Evolutionary conservation across 805 yeast genomes (phyloP).

Genomic region (Saccharomycopsis capsularis): DNA sequence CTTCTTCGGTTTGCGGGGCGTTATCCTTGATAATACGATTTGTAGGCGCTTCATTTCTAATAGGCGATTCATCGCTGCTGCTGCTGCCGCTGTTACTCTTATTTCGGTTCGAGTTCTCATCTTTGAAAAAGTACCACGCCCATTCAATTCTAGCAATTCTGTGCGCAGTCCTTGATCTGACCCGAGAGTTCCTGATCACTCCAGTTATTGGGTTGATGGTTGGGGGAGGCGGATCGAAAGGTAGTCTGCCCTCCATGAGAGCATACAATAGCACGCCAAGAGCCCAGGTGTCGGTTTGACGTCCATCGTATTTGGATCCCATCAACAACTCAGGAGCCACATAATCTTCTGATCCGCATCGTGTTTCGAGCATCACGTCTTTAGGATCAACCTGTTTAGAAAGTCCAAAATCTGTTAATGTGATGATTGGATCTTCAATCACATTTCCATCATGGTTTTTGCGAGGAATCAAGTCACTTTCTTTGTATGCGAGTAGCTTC

Average conservation of each 20-base stretch:
- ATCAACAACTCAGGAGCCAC: slow-evolving; percentile 89
- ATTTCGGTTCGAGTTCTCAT: slow-evolving; percentile 25
- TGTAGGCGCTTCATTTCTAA: not conserved
- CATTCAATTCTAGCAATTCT: slow-evolving; percentile 89
- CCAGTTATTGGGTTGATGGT: slow-evolving; percentile 31
- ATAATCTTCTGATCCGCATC: slow-evolving; percentile 96
- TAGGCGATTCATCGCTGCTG: slow-evolving; percentile 2
- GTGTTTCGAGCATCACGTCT: slow-evolving; percentile 62
- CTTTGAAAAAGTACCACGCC: slow-evolving; percentile 62
- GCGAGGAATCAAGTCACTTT: not conserved
- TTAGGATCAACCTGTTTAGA: slow-evolving; percentile 59
- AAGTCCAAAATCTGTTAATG: slow-evolving; percentile 83
- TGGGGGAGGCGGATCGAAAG: slow-evolving; percentile 81
- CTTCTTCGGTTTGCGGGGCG: not conserved
- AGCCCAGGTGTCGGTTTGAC: slow-evolving; percentile 91
- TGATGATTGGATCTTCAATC: slow-evolving; percentile 37
- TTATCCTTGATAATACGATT: not conserved
- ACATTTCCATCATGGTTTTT: not conserved
- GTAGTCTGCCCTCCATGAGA: slow-evolving; percentile 76
- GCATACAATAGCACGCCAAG: slow-evolving; percentile 87
- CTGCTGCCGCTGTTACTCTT: slow-evolving; percentile 1
- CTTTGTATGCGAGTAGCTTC: not conserved
- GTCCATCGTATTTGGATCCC: slow-evolving; percentile 89
- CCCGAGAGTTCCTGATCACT: slow-evolving; percentile 30
- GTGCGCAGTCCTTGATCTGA: slow-evolving; percentile 63